Percentiles rank a stretch among this genome's conserved stretches.
Evolutionary conservation across 306 rosid species (phyloP).

Genomic region (Ochetophila trinervis): DNA sequence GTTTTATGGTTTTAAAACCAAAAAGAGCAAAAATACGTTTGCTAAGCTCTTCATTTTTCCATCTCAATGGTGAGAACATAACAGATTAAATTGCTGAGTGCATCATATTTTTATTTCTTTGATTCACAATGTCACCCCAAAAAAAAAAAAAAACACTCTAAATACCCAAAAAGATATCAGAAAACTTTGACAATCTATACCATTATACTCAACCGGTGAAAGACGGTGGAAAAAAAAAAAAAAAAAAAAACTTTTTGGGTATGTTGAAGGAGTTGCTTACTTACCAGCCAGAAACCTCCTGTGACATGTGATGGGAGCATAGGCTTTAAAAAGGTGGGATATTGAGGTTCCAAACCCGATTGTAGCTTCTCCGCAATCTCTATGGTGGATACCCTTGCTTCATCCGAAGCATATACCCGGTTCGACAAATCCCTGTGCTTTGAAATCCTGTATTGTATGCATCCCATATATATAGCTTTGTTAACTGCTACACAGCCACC

Average conservation of each 20-base stretch:
- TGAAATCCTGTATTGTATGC: conserved; percentile 24
- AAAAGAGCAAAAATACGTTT: too few species aligned
- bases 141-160: too few species aligned
- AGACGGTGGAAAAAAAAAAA: not conserved
- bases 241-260: not conserved
- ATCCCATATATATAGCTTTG: not conserved
- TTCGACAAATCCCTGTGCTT: conserved; percentile 56
- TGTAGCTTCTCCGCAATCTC: conserved; percentile 52
- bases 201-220: not conserved
- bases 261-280: not conserved
- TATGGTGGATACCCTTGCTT: conserved; percentile 50
- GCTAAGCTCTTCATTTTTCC: too few species aligned
- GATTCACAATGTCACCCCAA: too few species aligned
- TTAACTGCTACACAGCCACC: not conserved
- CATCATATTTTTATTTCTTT: too few species aligned
- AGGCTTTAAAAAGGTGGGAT: conserved; percentile 55
- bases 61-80: too few species aligned
- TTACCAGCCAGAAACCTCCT: conserved; percentile 94
- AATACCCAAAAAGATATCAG: conserved; percentile 1
- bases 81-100: too few species aligned
- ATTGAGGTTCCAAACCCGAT: conserved; percentile 35
- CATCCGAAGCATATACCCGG: conserved; percentile 56
- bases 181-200: not conserved
- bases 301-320: conserved; percentile 84
- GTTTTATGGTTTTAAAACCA: too few species aligned